phyloP scores from a whole-genome alignment of 2,329 filamentous ascomycete genomes.

The Colletotrichum graminicola region DNA sequence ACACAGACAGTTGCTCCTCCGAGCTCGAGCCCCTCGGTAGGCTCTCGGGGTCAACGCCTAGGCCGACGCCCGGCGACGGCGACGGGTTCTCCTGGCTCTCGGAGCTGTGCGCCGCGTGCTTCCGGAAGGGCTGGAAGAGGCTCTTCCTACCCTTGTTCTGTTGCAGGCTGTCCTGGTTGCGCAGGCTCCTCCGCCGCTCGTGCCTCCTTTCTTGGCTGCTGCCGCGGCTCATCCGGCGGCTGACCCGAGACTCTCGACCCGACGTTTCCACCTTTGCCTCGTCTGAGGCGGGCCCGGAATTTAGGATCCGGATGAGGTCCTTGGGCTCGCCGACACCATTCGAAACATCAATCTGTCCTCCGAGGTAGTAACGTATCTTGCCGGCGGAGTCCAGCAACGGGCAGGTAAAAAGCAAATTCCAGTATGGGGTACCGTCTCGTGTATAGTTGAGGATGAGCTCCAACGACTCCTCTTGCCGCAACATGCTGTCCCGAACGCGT shows the following conservation, averaged over 20 bases:
- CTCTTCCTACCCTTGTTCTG: conserved; percentile 47
- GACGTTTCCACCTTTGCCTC: conserved; percentile 22
- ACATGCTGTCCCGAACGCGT: conserved; percentile 58
- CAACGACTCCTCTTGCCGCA: conserved; percentile 57
- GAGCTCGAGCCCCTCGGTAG: conserved; percentile 5
- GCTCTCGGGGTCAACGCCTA: conserved; percentile 16
- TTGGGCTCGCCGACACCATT: conserved; percentile 62
- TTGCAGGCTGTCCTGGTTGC: conserved; percentile 36
- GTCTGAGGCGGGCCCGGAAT: conserved; percentile 47
- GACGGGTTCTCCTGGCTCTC: conserved; percentile 28
- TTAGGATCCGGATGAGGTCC: conserved; percentile 65
- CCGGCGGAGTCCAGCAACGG: conserved; percentile 64
- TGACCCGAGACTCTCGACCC: conserved; percentile 28
- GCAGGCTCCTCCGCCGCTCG: conserved; percentile 38
- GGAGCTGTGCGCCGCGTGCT: conserved; percentile 42
- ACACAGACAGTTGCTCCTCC: conserved; percentile 15
- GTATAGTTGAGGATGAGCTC: conserved; percentile 66
- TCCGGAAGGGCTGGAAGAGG: conserved; percentile 53
- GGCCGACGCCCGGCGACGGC: conserved; percentile 9
- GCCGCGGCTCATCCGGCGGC: conserved; percentile 34
- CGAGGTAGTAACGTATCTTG: conserved; percentile 64
- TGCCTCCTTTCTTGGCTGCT: conserved; percentile 37
- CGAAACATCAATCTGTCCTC: conserved; percentile 69
- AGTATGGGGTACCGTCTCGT: conserved; percentile 65
- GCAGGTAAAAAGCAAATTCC: conserved; percentile 67